Percentiles rank a stretch among this genome's conserved stretches.
Evolutionary conservation across 768 basidiomycete species (phyloP).

Genomic region (Boletus rex-veris): DNA sequence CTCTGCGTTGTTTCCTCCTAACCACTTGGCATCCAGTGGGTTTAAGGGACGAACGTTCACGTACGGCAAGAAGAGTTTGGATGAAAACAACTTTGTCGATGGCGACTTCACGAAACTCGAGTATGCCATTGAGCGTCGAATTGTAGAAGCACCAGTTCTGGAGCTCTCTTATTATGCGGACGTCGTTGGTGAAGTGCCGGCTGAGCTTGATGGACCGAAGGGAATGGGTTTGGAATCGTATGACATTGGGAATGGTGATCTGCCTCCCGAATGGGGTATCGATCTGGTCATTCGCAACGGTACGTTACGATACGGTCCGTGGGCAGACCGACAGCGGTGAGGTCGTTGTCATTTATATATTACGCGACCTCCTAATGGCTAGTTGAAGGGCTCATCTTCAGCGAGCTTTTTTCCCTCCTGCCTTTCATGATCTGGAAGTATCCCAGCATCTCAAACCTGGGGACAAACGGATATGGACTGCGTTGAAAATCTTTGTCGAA

Average conservation of each 20-base stretch:
- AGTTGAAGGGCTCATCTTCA: constrained; percentile 66
- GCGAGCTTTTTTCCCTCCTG: constrained; percentile 75
- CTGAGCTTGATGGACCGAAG: constrained; percentile 26
- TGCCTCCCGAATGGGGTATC: constrained; percentile 91
- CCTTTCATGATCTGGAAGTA: constrained; percentile 60
- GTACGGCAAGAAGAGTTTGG: constrained; percentile 31
- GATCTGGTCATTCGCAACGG: constrained; percentile 81
- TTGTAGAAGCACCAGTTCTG: constrained; percentile 72
- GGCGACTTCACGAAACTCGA: constrained; percentile 59
- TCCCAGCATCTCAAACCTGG: constrained; percentile 65
- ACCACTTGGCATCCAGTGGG: neutral
- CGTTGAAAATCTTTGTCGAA: constrained; percentile 77
- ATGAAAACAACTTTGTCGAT: constrained; percentile 55
- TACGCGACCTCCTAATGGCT: constrained; percentile 1
- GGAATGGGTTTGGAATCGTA: constrained; percentile 42
- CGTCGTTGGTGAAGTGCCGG: constrained; percentile 72
- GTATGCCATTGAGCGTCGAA: constrained; percentile 83
- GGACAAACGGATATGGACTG: constrained; percentile 80
- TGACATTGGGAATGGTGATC: constrained; percentile 83
- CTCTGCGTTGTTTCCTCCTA: constrained; percentile 30
- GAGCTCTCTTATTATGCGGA: constrained; percentile 88
- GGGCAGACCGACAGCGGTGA: constrained; percentile 92
- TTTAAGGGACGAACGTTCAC: neutral
- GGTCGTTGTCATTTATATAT: constrained; percentile 2
- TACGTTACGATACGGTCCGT: constrained; percentile 82